Conservation (phyloP, 164 flowering plant genomes). For the Tetrastigma voinierianum region DNA sequence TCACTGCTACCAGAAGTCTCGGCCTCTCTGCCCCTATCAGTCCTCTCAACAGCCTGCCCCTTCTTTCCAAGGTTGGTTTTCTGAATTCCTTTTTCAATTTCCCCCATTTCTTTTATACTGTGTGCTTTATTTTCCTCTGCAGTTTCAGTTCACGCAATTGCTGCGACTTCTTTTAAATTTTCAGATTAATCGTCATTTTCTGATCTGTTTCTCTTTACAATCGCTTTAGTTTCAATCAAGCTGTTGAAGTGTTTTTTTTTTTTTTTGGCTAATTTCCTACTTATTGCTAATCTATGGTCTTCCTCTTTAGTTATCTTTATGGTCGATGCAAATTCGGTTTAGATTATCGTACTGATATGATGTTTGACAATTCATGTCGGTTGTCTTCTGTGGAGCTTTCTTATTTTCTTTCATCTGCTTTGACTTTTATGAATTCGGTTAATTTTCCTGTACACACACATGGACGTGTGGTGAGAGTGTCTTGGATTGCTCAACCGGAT, state of each 20-base stretch:
- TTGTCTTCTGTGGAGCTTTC: too few relatives aligned
- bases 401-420: too few relatives aligned
- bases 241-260: neutral
- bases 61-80: slow-evolving; percentile 72
- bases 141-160: neutral
- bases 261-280: neutral
- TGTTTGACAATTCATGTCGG: too few relatives aligned
- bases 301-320: too few relatives aligned
- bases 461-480: too few relatives aligned
- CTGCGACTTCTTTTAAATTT: too few relatives aligned
- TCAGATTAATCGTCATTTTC: neutral
- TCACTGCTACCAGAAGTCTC: slow-evolving; percentile 59
- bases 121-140: neutral
- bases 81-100: neutral
- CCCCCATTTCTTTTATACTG: neutral
- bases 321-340: too few relatives aligned
- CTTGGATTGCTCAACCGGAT: too few relatives aligned
- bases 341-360: too few relatives aligned
- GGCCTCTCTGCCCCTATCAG: slow-evolving; percentile 52
- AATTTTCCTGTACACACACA: too few relatives aligned
- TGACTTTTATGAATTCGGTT: too few relatives aligned
- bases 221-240: too few relatives aligned
- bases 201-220: neutral
- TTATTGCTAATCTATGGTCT: neutral
- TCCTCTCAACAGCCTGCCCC: slow-evolving; percentile 45